Base-by-base conservation (phyloP, 2,329 filamentous ascomycete genomes). In the Sphaerulina populicola region DNA sequence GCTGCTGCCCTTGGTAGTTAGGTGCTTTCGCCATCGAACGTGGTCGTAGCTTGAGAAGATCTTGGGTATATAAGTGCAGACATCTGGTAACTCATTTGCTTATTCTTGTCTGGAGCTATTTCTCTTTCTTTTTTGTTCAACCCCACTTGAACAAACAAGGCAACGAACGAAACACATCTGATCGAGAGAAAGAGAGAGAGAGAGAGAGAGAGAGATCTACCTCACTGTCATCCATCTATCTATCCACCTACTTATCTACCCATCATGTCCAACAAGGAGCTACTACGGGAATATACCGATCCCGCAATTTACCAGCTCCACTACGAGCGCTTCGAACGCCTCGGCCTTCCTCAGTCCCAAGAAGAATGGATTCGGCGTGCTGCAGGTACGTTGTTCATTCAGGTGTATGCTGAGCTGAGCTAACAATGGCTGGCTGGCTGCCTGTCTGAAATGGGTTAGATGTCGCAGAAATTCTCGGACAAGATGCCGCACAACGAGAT, bases 331-430 rank as follows among this genome's bases (percentile, higher is more conserved):
- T 65, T 64, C 42, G 39, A 57, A 29, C 42, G 49, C 2, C 49
- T 58, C 47, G 56, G 58, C 0, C 59, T 72, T 0, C 76, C 76
- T 2, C 56, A 65, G 36, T 69, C 67, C 4, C 61, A 70, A 11
- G 64, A 68, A 12, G 69, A 58, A 51, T 79, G 77, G 77, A 56
- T 78, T 6, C 60, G 64, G 3, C 69, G 77, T 40, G 76, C 76
- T 18, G 46, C 46, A 43, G 46, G 46, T 49, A 38, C 10, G 18
- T 18, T 3, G 1, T 18, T 7, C 38, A 40, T 10, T 18, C 38
- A 11, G 6, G 27, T 18, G 14, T n/a, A n/a, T n/a, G n/a, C n/a
- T n/a, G n/a, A n/a, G n/a, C n/a, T n/a, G n/a, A n/a, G n/a, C n/a
- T n/a, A n/a, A n/a, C n/a, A n/a, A n/a, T n/a, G n/a, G n/a, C n/a